phyloP scores from a whole-genome alignment of 2,329 filamentous ascomycete genomes.

The Aspergillus transmontanensis region DNA sequence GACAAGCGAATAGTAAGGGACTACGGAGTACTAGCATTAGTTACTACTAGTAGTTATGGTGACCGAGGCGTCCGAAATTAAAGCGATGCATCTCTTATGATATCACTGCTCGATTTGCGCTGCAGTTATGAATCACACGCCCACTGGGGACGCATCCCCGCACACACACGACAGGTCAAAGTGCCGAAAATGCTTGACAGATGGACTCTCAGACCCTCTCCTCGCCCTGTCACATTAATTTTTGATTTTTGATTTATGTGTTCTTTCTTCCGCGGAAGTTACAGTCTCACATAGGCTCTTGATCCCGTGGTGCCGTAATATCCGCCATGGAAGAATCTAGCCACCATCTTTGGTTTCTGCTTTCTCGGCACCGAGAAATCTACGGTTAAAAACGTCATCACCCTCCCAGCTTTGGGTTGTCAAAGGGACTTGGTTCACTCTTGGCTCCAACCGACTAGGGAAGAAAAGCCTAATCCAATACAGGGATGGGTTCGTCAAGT shows the following conservation, averaged over 20 bases:
- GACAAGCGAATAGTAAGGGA: background rate
- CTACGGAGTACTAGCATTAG: background rate
- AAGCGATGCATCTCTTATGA: slow-evolving; percentile 2
- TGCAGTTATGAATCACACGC: slow-evolving; percentile 2
- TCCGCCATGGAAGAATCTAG: slow-evolving; percentile 4
- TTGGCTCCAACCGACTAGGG: background rate
- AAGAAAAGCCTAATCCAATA: background rate
- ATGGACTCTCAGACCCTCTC: slow-evolving; percentile 1
- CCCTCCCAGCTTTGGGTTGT: background rate
- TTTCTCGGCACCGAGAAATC: slow-evolving; percentile 4
- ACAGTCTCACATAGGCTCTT: background rate
- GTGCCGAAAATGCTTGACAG: background rate
- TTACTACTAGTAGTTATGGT: background rate
- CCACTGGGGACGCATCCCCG: slow-evolving; percentile 4
- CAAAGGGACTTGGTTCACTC: background rate
- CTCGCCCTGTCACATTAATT: background rate
- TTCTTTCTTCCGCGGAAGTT: background rate
- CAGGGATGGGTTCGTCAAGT: background rate
- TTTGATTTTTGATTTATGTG: background rate
- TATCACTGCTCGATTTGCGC: slow-evolving; percentile 7
- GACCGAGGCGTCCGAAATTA: background rate
- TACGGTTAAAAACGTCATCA: background rate
- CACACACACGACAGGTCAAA: slow-evolving; percentile 6
- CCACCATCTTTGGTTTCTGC: background rate
- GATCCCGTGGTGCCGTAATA: slow-evolving; percentile 6